These are phyloP conservation scores for Aegilops speltoides DNA, from an alignment of 176 grass and related monocot genomes.

Conservation along the genomic window DNA sequence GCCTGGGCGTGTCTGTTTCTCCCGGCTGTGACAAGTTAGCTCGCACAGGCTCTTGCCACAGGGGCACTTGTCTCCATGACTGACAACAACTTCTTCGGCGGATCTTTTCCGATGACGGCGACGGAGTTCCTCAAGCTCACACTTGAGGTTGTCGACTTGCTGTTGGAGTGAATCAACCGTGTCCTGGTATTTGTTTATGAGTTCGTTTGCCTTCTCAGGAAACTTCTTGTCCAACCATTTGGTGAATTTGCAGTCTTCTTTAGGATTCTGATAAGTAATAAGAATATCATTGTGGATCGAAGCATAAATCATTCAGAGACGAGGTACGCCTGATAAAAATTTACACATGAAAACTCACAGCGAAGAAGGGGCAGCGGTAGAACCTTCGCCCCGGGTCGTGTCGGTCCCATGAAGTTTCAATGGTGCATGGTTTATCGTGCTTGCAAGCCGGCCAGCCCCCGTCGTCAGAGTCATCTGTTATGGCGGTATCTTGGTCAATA, in stretches of 20 bases:
- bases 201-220: neutral
- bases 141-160: neutral
- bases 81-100: neutral
- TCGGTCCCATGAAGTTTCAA: neutral
- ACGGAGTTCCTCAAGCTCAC: neutral
- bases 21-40: neutral
- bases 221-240: slow-evolving; percentile 5
- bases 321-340: too few species aligned
- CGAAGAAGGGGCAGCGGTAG: slow-evolving; percentile 5
- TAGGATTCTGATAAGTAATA: neutral
- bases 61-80: neutral
- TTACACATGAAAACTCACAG: neutral
- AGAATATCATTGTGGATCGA: neutral
- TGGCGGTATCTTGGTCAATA: neutral
- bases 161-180: neutral
- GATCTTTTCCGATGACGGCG: neutral
- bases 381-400: neutral
- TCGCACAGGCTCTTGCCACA: neutral
- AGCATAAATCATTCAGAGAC: neutral
- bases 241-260: neutral
- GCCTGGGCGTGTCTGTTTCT: neutral
- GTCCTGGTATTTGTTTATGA: neutral
- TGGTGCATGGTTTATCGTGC: neutral
- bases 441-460: neutral
- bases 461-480: neutral